Evolutionary conservation across 2,329 filamentous ascomycete species (phyloP).

Genomic region (Monosporascus sp.): DNA sequence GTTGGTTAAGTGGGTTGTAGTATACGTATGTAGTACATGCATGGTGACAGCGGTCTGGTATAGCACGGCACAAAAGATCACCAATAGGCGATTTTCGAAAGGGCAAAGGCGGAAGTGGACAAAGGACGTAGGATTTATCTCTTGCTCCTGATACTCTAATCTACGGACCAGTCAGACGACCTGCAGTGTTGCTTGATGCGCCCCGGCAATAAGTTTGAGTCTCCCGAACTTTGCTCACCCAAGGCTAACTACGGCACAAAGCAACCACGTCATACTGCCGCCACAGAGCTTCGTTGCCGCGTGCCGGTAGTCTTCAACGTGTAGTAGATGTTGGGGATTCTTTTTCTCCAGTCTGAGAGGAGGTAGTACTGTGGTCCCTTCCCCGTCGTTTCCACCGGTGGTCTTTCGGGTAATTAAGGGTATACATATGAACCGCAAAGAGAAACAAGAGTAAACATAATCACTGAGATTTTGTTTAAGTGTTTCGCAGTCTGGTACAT

Average conservation of each 20-base stretch:
- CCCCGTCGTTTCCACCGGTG: not conserved
- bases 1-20: no score
- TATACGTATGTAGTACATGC: no score
- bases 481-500: constrained; percentile 17
- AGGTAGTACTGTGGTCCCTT: not conserved
- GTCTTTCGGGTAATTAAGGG: no score
- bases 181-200: not conserved
- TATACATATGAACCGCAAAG: constrained; percentile 4
- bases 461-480: constrained; percentile 7
- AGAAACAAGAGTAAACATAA: constrained; percentile 6
- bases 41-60: no score
- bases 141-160: not conserved
- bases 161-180: not conserved
- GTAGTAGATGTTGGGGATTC: no score
- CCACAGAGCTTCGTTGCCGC: no score
- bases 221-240: not conserved
- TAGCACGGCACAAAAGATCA: no score
- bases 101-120: no score
- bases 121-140: no score
- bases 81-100: no score
- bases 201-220: not conserved
- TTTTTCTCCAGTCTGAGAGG: not conserved
- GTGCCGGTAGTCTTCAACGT: no score
- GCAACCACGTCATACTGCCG: not conserved
- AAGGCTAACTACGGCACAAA: not conserved